A percentile compares a stretch with the other conserved stretches of the same genome.
Evolutionary conservation across 768 basidiomycete species (phyloP).

Genomic region (Calvatia gigantea): DNA sequence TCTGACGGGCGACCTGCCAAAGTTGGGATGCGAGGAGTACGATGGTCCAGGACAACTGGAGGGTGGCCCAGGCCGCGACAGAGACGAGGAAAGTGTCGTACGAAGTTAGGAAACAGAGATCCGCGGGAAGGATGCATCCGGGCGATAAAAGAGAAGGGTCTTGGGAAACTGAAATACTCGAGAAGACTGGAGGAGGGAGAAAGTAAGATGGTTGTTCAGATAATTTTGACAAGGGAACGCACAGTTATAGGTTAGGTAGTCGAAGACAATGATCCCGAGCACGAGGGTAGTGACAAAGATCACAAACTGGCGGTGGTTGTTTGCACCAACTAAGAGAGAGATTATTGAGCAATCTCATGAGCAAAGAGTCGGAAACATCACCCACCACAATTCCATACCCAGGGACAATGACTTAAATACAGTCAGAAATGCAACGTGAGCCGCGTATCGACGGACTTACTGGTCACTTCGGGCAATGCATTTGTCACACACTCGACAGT

Average conservation of each 20-base stretch:
- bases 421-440: slow-evolving; percentile 6
- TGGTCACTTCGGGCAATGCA: slow-evolving; percentile 93
- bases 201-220: not conserved
- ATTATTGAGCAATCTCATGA: not conserved
- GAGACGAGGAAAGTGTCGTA: slow-evolving; percentile 83
- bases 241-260: slow-evolving; percentile 84
- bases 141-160: slow-evolving; percentile 41
- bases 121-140: slow-evolving; percentile 63
- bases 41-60: slow-evolving; percentile 94
- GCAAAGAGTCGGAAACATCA: slow-evolving; percentile 9
- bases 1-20: slow-evolving; percentile 91
- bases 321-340: slow-evolving; percentile 64
- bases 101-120: slow-evolving; percentile 68
- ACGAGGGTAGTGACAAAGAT: slow-evolving; percentile 90
- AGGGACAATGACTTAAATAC: slow-evolving; percentile 82
- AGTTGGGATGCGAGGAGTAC: slow-evolving; percentile 83
- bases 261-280: slow-evolving; percentile 73
- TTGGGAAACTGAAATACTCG: slow-evolving; percentile 34
- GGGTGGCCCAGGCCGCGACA: slow-evolving; percentile 80
- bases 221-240: slow-evolving; percentile 29
- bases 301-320: slow-evolving; percentile 95
- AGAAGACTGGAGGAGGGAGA: slow-evolving; percentile 46
- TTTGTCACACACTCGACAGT: slow-evolving; percentile 88
- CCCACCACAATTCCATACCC: slow-evolving; percentile 98
- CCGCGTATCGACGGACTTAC: slow-evolving; percentile 49